Base-by-base conservation (phyloP, 148 eudicot species). In the Amaranthus palmeri region DNA sequence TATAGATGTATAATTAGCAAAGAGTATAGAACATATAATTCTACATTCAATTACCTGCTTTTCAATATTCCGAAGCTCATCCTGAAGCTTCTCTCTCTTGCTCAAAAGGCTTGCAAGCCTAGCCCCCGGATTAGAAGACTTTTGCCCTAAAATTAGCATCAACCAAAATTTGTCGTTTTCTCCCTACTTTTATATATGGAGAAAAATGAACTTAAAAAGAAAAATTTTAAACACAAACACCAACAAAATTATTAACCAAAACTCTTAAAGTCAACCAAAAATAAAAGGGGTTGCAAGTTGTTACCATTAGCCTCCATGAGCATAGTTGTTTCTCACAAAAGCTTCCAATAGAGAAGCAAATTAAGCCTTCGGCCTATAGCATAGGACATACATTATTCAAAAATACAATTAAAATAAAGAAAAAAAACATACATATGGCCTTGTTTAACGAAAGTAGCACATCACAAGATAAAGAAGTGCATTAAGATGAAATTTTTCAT, bases 81-180 rank as follows among this genome's bases (percentile, higher is more conserved):
- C 84, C 63, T 83, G 92, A 73, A 90, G 92, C 80, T 88, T 90
- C 71, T 84, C 85, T 74, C 92, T 85, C 83, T 88, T 90, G 75
- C 76, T 82, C 72, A 86, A 49, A 18, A 88, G 84, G 70, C 83
- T 82, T 17, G 89, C 68, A 74, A 90, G 89, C 68, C 57, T 76
- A 61, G 82, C 87, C 43, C 81, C 84, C n/a, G 96, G 90, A 68
- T 85, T 88, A 6, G 81, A 64, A 43, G 72, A 81, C 72, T 78
- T 82, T 74, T 79, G 86, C 83, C 92, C 92, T 86, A 72, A 62
- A 72, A 14, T 14, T 36, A 40, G 61, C 49, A 55, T 51, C 47
- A 70, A 25, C 54, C 51, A 65, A 43, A n/a, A 61, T 17, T 57
- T 41, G 59, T 63, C 4, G n/a, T 17, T 8, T 18, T 43, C 25